phyloP scores from a whole-genome alignment of 1,284 basidiomycete species.

The Violaceomyces palustris region DNA sequence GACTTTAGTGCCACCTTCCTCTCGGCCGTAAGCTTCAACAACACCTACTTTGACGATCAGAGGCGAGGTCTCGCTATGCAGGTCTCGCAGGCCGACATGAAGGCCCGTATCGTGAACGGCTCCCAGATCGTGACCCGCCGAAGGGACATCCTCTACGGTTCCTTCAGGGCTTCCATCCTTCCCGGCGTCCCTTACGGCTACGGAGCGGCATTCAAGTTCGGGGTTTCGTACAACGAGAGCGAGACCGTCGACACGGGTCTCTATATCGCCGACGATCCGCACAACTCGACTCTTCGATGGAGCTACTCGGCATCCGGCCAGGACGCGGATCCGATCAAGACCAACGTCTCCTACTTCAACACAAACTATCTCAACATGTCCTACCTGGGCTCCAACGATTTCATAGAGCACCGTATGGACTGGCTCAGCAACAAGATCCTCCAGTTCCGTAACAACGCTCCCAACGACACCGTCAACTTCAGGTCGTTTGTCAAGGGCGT shows the following conservation, averaged over 20 bases:
- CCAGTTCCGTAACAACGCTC: slow-evolving; percentile 31
- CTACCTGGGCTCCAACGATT: slow-evolving; percentile 14
- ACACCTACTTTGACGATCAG: slow-evolving; percentile 25
- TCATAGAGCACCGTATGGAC: slow-evolving; percentile 40
- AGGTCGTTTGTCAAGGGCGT: slow-evolving; percentile 12
- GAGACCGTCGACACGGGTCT: slow-evolving; percentile 27
- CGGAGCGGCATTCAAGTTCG: slow-evolving; percentile 32
- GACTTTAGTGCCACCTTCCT: slow-evolving; percentile 34
- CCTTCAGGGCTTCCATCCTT: slow-evolving; percentile 34
- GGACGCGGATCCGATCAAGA: slow-evolving; percentile 18
- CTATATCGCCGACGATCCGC: slow-evolving; percentile 13
- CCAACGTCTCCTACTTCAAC: slow-evolving; percentile 20
- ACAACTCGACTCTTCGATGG: slow-evolving; percentile 32
- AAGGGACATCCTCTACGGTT: slow-evolving; percentile 43
- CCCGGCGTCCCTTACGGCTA: slow-evolving; percentile 16
- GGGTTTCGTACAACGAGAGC: slow-evolving; percentile 30
- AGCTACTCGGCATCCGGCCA: slow-evolving; percentile 28
- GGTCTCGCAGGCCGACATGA: slow-evolving; percentile 22
- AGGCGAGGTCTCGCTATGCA: slow-evolving; percentile 18
- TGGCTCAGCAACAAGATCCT: slow-evolving; percentile 27
- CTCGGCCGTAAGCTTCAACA: slow-evolving; percentile 34
- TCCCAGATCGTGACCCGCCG: slow-evolving; percentile 34
- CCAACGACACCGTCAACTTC: slow-evolving; percentile 24
- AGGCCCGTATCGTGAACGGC: slow-evolving; percentile 34
- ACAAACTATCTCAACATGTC: too few relatives aligned